Evolutionary conservation across 140 eudicot species (phyloP).

Genomic region (Ambrosia hybrid): DNA sequence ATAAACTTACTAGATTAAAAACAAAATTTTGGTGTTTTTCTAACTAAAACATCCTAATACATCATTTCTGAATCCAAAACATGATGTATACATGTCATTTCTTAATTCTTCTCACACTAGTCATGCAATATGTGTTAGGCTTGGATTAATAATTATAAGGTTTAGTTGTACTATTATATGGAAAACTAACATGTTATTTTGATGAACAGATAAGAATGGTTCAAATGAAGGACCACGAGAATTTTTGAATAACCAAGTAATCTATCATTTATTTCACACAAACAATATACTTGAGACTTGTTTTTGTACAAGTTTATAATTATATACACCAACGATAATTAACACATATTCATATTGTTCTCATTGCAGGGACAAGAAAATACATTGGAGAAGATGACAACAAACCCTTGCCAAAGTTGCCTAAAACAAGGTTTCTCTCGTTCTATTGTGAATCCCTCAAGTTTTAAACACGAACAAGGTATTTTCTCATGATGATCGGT

Average conservation of each 20-base stretch:
- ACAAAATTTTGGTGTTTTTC: no score
- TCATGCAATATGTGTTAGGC: conserved; percentile 31
- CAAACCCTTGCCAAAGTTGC: conserved; percentile 17
- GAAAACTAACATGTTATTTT: conserved; percentile 18
- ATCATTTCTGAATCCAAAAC: no score
- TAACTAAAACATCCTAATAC: no score
- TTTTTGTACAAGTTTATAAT: neutral
- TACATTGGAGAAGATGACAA: conserved; percentile 12
- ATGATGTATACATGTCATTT: no score
- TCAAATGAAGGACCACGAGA: conserved; percentile 43
- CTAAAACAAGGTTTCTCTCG: conserved; percentile 20
- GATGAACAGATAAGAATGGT: conserved; percentile 40
- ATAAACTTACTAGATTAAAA: neutral
- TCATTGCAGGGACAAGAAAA: conserved; percentile 29
- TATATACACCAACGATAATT: neutral
- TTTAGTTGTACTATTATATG: conserved; percentile 20
- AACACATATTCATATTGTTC: no score
- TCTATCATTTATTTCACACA: neutral
- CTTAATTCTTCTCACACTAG: no score
- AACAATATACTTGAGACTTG: neutral
- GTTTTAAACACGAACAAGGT: neutral
- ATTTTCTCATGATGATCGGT: conserved; percentile 15
- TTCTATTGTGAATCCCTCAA: neutral
- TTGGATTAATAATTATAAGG: neutral
- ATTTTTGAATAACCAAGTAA: conserved; percentile 43